These are phyloP conservation scores for Mycosphaerella sp. DNA, from an alignment of 2,329 filamentous ascomycete species.

Conservation along the genomic window DNA sequence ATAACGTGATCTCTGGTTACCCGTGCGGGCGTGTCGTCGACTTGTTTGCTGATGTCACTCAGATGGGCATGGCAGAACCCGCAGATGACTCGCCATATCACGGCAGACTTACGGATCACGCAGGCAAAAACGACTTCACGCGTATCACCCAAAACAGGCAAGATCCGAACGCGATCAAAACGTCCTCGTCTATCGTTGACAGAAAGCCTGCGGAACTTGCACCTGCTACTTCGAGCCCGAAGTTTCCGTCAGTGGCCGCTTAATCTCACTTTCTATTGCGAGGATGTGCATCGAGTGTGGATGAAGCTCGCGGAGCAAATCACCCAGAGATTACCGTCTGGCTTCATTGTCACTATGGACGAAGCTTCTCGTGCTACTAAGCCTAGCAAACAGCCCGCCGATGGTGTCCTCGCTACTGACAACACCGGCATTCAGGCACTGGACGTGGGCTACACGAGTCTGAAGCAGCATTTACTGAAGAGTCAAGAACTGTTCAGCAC, in stretches of 20 bases:
- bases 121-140: constrained; percentile 37
- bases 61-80: constrained; percentile 93
- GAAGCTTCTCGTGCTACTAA: constrained; percentile 11
- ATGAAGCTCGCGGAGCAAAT: constrained; percentile 49
- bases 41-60: not conserved
- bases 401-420: not conserved
- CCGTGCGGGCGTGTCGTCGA: not conserved
- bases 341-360: constrained; percentile 42
- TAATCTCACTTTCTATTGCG: constrained; percentile 68
- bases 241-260: constrained; percentile 84
- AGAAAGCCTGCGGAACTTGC: constrained; percentile 71
- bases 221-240: constrained; percentile 68
- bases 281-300: constrained; percentile 67
- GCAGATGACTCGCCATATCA: constrained; percentile 72
- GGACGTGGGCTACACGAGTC: constrained; percentile 48
- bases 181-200: constrained; percentile 56
- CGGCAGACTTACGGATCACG: constrained; percentile 55
- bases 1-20: not conserved
- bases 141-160: constrained; percentile 37
- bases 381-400: constrained; percentile 12
- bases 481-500: constrained; percentile 40
- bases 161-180: constrained; percentile 45
- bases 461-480: constrained; percentile 50
- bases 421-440: constrained; percentile 40
- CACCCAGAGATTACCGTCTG: constrained; percentile 43